These are phyloP conservation scores for Aspergillus ellipticus DNA, from an alignment of 495 filamentous ascomycete species.

Conservation along the genomic window DNA sequence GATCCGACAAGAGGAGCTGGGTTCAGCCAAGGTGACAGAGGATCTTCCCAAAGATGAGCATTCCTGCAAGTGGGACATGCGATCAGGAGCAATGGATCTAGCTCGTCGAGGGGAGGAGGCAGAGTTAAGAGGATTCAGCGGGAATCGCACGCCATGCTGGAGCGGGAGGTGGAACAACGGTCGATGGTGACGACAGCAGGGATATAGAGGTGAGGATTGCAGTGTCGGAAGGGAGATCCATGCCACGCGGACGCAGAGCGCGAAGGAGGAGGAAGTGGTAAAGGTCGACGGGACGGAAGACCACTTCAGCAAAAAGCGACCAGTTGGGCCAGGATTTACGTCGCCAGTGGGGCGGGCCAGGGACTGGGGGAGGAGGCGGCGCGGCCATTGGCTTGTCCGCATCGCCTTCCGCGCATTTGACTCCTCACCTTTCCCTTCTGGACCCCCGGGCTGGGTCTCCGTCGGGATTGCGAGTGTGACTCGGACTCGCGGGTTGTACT, in stretches of 20 bases:
- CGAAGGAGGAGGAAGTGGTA: not conserved
- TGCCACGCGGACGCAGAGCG: not conserved
- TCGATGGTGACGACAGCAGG: slow-evolving; percentile 12
- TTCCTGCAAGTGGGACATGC: slow-evolving; percentile 10
- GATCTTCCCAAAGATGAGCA: slow-evolving; percentile 8
- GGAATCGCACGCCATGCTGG: slow-evolving; percentile 12
- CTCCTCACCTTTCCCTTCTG: not conserved
- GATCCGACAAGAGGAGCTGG: not conserved
- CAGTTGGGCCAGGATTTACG: slow-evolving; percentile 16
- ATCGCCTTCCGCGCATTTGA: not conserved
- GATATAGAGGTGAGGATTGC: not conserved
- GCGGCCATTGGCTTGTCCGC: not conserved
- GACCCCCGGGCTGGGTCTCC: not conserved
- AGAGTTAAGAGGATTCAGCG: slow-evolving; percentile 5
- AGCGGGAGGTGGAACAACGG: slow-evolving; percentile 4
- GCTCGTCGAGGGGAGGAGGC: not conserved
- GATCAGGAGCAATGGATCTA: slow-evolving; percentile 1
- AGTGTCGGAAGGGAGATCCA: not conserved
- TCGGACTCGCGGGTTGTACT: not conserved
- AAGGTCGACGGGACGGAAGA: not conserved
- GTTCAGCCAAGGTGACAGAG: slow-evolving; percentile 8
- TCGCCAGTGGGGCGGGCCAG: slow-evolving; percentile 6
- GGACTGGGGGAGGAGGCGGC: not conserved
- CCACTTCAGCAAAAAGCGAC: slow-evolving; percentile 11
- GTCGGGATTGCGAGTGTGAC: not conserved